Conservation (phyloP, 306 rosid genomes). For the Castanea mollissima region DNA sequence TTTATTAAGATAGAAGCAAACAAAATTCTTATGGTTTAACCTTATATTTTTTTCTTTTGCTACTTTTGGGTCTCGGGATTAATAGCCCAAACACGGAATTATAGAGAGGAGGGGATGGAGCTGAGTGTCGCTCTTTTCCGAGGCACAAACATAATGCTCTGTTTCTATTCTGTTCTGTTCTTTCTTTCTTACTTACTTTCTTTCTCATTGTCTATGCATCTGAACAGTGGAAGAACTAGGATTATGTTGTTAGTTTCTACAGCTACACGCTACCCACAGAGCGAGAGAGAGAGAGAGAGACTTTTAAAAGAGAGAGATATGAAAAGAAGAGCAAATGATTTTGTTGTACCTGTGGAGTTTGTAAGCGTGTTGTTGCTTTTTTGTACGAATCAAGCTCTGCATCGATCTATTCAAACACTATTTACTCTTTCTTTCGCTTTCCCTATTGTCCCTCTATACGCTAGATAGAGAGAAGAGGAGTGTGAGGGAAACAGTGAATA, state of each 20-base stretch:
- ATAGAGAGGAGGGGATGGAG: neutral
- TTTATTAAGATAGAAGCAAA: neutral
- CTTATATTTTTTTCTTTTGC: neutral
- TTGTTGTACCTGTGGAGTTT: constrained; percentile 2
- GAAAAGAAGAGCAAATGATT: constrained; percentile 17
- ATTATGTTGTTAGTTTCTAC: constrained; percentile 7
- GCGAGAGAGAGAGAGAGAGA: neutral
- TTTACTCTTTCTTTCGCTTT: neutral
- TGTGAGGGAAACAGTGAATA: too few relatives aligned
- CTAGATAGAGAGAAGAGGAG: neutral
- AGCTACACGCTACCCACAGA: constrained; percentile 32
- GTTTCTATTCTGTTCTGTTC: constrained; percentile 1
- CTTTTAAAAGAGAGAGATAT: neutral
- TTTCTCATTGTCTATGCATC: constrained; percentile 30
- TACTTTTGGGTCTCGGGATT: constrained; percentile 22
- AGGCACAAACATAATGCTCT: constrained; percentile 30
- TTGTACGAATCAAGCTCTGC: constrained; percentile 8
- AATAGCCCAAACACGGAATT: constrained; percentile 4
- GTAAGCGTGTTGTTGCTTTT: constrained; percentile 26
- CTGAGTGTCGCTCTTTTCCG: constrained; percentile 46
- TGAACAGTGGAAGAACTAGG: constrained; percentile 24
- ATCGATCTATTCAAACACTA: neutral
- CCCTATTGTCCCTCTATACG: neutral
- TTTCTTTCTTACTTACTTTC: neutral
- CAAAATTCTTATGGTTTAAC: neutral